Evolutionary conservation across 208 protist genomes (phyloP).

Genomic region (Leishmania lainsoni): DNA sequence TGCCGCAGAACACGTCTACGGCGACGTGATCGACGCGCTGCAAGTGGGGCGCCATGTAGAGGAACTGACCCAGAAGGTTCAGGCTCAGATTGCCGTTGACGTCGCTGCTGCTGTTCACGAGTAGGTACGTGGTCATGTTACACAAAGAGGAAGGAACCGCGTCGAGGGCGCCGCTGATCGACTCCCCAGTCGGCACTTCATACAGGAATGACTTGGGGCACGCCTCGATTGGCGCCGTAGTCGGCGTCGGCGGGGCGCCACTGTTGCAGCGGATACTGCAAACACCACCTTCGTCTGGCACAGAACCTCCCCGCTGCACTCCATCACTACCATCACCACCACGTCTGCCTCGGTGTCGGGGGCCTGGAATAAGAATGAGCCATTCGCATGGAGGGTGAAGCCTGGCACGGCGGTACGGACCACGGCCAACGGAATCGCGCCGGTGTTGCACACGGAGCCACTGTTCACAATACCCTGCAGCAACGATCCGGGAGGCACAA

Average conservation of each 20-base stretch:
- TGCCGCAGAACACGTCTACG: slow-evolving; percentile 65
- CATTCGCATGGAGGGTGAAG: slow-evolving; percentile 23
- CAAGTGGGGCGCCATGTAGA: slow-evolving; percentile 48
- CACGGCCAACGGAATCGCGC: slow-evolving; percentile 33
- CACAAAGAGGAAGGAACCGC: slow-evolving; percentile 33
- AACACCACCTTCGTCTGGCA: slow-evolving; percentile 52
- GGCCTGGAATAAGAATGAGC: slow-evolving; percentile 51
- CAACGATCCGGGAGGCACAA: slow-evolving; percentile 23
- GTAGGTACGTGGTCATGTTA: slow-evolving; percentile 36
- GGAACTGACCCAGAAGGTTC: slow-evolving; percentile 74
- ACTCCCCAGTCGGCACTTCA: slow-evolving; percentile 46
- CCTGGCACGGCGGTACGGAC: slow-evolving; percentile 24
- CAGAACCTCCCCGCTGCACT: slow-evolving; percentile 44
- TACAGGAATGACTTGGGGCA: slow-evolving; percentile 56
- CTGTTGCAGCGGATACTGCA: slow-evolving; percentile 37
- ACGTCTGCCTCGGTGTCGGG: slow-evolving; percentile 44
- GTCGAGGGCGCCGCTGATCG: slow-evolving; percentile 45
- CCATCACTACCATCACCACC: slow-evolving; percentile 36
- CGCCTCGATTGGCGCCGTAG: slow-evolving; percentile 14
- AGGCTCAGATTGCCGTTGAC: slow-evolving; percentile 39
- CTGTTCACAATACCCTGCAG: slow-evolving; percentile 32
- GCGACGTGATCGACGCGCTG: slow-evolving; percentile 46
- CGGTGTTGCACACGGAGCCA: slow-evolving; percentile 31
- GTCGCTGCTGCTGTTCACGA: slow-evolving; percentile 17
- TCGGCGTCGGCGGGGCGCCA: slow-evolving; percentile 26